Percentiles rank a stretch among this genome's conserved stretches.
Evolutionary conservation across 257 asterid species (phyloP).

Genomic region (Marsdenia floribunda): DNA sequence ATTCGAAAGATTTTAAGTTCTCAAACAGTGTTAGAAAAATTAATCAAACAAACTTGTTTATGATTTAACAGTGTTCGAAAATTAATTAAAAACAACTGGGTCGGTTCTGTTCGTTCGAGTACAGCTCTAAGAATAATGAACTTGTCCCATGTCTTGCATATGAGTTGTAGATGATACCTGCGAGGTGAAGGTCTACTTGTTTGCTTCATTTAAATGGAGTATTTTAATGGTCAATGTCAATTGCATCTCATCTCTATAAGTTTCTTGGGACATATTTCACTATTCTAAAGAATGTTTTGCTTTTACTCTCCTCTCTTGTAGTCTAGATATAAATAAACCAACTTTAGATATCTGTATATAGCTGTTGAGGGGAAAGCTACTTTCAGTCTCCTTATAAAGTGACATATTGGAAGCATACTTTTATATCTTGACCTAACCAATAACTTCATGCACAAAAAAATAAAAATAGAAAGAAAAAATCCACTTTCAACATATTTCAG

Average conservation of each 20-base stretch:
- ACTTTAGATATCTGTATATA: too few species aligned
- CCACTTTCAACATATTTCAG: background rate
- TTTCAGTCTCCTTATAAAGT: background rate
- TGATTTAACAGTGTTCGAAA: too few species aligned
- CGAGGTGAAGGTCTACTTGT: background rate
- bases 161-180: background rate
- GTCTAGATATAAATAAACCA: too few species aligned
- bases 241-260: background rate
- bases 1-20: too few species aligned
- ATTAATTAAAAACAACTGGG: too few species aligned
- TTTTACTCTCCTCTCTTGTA: background rate
- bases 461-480: too few species aligned
- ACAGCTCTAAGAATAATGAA: background rate
- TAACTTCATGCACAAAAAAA: background rate
- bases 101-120: too few species aligned
- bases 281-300: background rate
- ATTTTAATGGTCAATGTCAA: background rate
- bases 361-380: background rate
- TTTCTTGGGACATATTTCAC: background rate
- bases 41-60: too few species aligned
- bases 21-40: too few species aligned
- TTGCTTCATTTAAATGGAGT: background rate
- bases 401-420: background rate
- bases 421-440: background rate
- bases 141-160: background rate